These are phyloP conservation scores for Amphirosellinia nigrospora DNA, from an alignment of 495 filamentous ascomycete species.

Conservation along the genomic window DNA sequence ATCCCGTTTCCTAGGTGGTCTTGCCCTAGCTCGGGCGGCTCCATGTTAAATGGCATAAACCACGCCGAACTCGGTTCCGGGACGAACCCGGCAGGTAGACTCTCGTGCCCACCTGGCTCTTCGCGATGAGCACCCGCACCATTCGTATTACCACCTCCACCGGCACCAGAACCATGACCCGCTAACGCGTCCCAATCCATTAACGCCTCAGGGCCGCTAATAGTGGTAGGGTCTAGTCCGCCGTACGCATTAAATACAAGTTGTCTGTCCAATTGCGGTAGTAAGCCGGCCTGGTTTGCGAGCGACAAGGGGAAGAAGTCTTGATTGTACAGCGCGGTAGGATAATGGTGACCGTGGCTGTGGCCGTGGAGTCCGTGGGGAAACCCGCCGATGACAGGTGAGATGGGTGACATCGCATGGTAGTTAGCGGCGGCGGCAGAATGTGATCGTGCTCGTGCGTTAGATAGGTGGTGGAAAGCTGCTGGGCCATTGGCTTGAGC, in stretches of 20 bases:
- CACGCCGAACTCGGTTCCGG: conserved; percentile 73
- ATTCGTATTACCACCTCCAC: conserved; percentile 66
- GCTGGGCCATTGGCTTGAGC: conserved; percentile 47
- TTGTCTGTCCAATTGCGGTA: conserved; percentile 74
- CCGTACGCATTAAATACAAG: conserved; percentile 79
- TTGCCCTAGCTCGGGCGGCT: conserved; percentile 67
- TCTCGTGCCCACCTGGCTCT: conserved; percentile 28
- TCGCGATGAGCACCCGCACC: conserved; percentile 56
- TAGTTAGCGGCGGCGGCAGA: conserved; percentile 45
- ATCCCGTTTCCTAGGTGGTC: conserved; percentile 52
- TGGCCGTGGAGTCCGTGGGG: conserved; percentile 37
- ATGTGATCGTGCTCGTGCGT: conserved; percentile 43
- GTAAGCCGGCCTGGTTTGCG: conserved; percentile 46
- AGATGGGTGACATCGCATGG: conserved; percentile 54
- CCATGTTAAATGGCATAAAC: conserved; percentile 96
- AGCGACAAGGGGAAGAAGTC: conserved; percentile 52
- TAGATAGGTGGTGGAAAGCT: conserved; percentile 48
- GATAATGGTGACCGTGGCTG: conserved; percentile 43
- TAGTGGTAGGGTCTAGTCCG: conserved; percentile 59
- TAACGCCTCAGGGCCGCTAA: conserved; percentile 39
- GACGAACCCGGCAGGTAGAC: conserved; percentile 37
- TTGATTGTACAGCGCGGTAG: conserved; percentile 53
- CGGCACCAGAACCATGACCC: conserved; percentile 50
- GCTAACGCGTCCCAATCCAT: conserved; percentile 43
- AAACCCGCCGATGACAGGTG: conserved; percentile 48